Base-by-base conservation (phyloP, 164 flowering plant genomes). In the Buxus sempervirens region DNA sequence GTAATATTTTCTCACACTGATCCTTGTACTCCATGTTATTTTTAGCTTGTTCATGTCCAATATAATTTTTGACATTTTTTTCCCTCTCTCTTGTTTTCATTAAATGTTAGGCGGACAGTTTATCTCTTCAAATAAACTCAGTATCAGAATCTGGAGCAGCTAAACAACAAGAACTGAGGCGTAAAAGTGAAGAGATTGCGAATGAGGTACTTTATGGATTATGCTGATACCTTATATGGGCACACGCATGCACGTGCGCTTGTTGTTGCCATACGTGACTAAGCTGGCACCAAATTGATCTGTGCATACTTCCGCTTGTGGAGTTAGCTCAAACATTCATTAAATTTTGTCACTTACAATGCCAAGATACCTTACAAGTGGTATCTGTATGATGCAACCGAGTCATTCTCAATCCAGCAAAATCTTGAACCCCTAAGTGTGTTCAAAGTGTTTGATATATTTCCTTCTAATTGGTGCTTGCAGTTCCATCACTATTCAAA, bases 121-220 rank as follows among this genome's bases (percentile, higher is more conserved):
- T 81, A 53, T 78, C 73, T 64, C 61, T 70, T 70, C 78, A 77
- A 72, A 81, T 77, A 6, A 79, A 65, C 27, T 73, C 75, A 4
- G 81, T 79, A 45, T 86, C 75, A 71, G 87, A 91, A 62, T 73
- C 85, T 58, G 85, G 80, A 65, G 83, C 73, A 22, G 81, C 81
- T 23, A 81, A 68, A 49, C 79, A 78, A 62, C 84, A 85, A 66
- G 63, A 74, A 72, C 69, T 93, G 58, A 64, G 36, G 25, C 45
- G 22, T 21, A 86, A 78, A 78, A 64, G 65, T 70, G 86, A 88
- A 76, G 90, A 79, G 66, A 78, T 88, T 64, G 72, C 74, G 57
- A 73, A 74, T 69, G 84, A 83, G 90, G 92, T 90, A 22, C 27
- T 64, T 58, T 32, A n/a, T n/a, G n/a, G n/a, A n/a, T n/a, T n/a